phyloP scores from a whole-genome alignment of 805 yeast species.

The Myxozyma monticola region DNA sequence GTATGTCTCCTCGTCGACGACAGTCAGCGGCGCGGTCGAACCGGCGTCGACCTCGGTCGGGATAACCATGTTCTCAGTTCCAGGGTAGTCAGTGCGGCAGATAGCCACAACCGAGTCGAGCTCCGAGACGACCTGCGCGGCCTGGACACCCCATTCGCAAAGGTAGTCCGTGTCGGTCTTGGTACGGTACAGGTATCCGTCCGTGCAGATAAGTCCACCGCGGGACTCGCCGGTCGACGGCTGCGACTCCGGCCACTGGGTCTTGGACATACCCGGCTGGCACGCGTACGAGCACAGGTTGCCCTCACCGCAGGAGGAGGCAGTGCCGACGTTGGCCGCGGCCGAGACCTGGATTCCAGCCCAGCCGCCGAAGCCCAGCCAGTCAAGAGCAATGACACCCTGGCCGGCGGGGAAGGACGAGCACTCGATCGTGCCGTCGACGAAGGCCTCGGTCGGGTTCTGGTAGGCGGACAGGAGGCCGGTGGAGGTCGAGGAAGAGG shows the following conservation, averaged over 20 bases:
- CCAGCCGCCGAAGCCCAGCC: constrained; percentile 79
- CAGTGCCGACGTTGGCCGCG: constrained; percentile 61
- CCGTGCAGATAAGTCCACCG: constrained; percentile 84
- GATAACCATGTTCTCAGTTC: constrained; percentile 96
- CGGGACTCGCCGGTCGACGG: constrained; percentile 87
- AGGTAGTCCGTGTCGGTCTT: constrained; percentile 65
- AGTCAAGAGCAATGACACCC: constrained; percentile 76
- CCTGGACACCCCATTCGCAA: constrained; percentile 82
- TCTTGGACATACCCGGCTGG: constrained; percentile 98
- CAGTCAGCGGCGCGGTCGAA: constrained; percentile 63
- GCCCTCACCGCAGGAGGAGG: constrained; percentile 75
- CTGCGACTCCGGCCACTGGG: constrained; percentile 92
- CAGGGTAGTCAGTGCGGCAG: constrained; percentile 99
- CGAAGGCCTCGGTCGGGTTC: constrained; percentile 61
- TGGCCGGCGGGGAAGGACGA: constrained; percentile 72
- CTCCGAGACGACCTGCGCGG: constrained; percentile 69
- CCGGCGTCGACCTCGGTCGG: constrained; percentile 85
- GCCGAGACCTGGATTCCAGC: constrained; percentile 65
- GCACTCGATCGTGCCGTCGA: constrained; percentile 73
- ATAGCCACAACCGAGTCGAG: constrained; percentile 70
- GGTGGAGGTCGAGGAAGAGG: constrained; percentile 39
- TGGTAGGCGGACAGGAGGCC: constrained; percentile 55
- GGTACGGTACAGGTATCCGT: constrained; percentile 81
- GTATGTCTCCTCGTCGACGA: constrained; percentile 75
- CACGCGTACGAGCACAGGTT: constrained; percentile 96